Base-by-base conservation (phyloP, 192 early-diverging fungal genomes). In the Rhizophagus sp. region DNA sequence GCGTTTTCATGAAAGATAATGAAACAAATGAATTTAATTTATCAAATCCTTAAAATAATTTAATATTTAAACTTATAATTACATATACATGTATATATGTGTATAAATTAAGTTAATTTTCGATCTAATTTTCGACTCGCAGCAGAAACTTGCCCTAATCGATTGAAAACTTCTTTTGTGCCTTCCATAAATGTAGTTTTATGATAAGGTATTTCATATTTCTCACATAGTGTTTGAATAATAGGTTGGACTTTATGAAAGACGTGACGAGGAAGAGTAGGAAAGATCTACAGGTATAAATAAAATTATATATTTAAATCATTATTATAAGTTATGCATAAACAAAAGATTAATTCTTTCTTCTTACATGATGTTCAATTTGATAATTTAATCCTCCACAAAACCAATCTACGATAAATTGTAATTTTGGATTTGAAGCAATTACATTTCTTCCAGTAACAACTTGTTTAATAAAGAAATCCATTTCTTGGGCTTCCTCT, bases 361-460 rank as follows among this genome's bases (percentile, higher is more conserved):
- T 73, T 80, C 85, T 80, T 84, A 86, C 89, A 82, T 96, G 95
- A 87, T 96, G 95, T 84, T 96, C 94, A 76, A 96, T 94, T 82
- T 96, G 95, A 87, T 88, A 93, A 89, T 95, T 95, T 72, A 94
- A 85, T 67, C 93, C 93, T 49, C 94, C 93, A 12, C 89, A 92
- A 84, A 96, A 95, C 95, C 95, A 96, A 85, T 96, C 89, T 36
- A 78, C 41, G 49, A 62, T 27, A 64, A 41, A 78, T 50, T 67
- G 64, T 49, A 47, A 47, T 4, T 17, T n/a, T n/a, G 64, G 76
- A 52, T 49, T 78, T 4, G 11, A 22, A 64, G 85, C 85, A 77
- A 95, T 89, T 25, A 96, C 92, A 86, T 95, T 90, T 73, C 95
- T 91, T 24, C 93, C 95, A 68, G 95, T 96, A n/a, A 91, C 81